A percentile compares a stretch with the other conserved stretches of the same genome.
phyloP scores from a whole-genome alignment of 805 yeast genomes.

The Tetrapisispora namnaoensis region DNA sequence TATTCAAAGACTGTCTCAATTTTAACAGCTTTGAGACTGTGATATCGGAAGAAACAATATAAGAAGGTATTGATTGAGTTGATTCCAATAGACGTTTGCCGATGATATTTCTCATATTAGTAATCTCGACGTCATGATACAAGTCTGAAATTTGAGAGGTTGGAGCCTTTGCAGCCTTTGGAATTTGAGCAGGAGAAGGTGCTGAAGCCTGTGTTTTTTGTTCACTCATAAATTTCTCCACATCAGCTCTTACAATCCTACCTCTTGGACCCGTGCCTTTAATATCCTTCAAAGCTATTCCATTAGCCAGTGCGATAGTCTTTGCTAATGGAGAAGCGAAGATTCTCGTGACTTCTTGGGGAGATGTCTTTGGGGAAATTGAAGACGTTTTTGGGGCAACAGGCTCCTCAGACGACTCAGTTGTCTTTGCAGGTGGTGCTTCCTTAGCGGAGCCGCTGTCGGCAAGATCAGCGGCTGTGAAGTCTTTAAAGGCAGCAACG shows the following conservation, averaged over 20 bases:
- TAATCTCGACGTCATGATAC: slow-evolving; percentile 75
- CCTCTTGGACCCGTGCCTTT: slow-evolving; percentile 94
- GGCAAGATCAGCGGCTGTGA: slow-evolving; percentile 40
- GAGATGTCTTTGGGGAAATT: slow-evolving; percentile 24
- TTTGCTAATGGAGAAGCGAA: slow-evolving; percentile 94
- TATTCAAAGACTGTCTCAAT: slow-evolving; percentile 79
- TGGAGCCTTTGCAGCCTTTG: slow-evolving; percentile 38
- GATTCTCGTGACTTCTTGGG: slow-evolving; percentile 42
- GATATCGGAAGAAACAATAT: slow-evolving; percentile 79
- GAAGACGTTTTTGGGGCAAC: slow-evolving; percentile 35
- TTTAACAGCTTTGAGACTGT: slow-evolving; percentile 85
- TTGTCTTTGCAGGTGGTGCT: slow-evolving; percentile 29
- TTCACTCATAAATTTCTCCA: slow-evolving; percentile 51
- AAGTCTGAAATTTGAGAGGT: slow-evolving; percentile 44
- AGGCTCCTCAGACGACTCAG: slow-evolving; percentile 10
- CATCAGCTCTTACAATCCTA: slow-evolving; percentile 84
- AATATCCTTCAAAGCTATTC: slow-evolving; percentile 73
- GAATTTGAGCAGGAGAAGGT: slow-evolving; percentile 30
- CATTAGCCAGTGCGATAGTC: slow-evolving; percentile 84
- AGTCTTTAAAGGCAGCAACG: slow-evolving; percentile 80
- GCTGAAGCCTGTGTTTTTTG: slow-evolving; percentile 29
- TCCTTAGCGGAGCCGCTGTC: slow-evolving; percentile 21
- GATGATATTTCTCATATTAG: slow-evolving; percentile 89
- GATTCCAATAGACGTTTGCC: slow-evolving; percentile 83
- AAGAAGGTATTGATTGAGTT: slow-evolving; percentile 80